Evolutionary conservation across 2,329 filamentous ascomycete species (phyloP), one percentile per base, ranked within the genome.

Genomic region (Trichophyton schoenleinii): DNA sequence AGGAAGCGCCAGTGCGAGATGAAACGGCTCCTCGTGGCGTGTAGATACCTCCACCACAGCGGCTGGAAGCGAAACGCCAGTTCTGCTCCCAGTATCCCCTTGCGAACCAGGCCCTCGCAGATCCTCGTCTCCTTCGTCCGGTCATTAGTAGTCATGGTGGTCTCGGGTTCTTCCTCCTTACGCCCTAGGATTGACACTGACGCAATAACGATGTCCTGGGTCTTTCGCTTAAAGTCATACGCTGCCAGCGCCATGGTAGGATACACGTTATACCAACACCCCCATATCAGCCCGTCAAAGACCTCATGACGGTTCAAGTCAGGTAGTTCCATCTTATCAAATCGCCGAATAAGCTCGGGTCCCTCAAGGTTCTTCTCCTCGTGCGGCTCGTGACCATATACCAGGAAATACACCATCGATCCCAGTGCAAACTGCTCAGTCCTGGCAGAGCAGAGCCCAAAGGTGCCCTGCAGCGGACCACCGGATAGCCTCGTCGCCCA

Each of bases 201-300:
- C 31, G 31, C 31, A 34, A 34, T 34, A 2, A 22, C 3, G 6
- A 65, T 62, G 53, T 60, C 57, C 49, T 62, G 63, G 36, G 62
- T 66, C 58, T 64, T 67, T 52, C 63, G 61, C 36, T 64, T 66
- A 53, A 65, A 61, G 22, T 66, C 63, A 38, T 65, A 67, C 1
- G 62, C 66, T 42, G 63, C 8, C 20, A 67, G 44, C n/a, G 64
- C 64, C 60, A 66, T 66, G 52, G 60, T 66, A 60, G 66, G 66
- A 63, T 63, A 67, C 52, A 67, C 62, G 64, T 66, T 60, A n/a
- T 65, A 28, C 65, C 61, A 67, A 64, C 64, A 67, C 57, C 46
- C 52, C 61, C 59, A 61, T 65, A 62, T 66, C 22, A 67, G 58
- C 20, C 53, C 53, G 61, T 67, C 63, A 55, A 66, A 66, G 44